Evolutionary conservation across 495 filamentous ascomycete species (phyloP), one percentile per base, ranked within the genome.

Genomic region (Talaromyces proteolyticus): DNA sequence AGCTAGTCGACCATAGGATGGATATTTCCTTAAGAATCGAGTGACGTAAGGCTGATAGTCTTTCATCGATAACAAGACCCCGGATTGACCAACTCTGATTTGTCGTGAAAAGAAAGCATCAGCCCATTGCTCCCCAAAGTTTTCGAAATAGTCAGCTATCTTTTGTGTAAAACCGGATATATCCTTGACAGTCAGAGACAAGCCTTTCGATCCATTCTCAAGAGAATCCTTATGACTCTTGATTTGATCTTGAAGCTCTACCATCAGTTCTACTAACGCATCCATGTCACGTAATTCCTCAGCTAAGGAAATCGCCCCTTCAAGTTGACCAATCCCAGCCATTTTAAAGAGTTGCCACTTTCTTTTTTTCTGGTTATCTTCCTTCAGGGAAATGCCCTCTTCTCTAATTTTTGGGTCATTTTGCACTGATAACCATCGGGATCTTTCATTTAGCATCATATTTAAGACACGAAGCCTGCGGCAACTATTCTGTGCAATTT

Each of bases 71-170:
- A 99, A 76, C 24, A 96, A 74, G 0, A 75, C 72, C 22, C 81
- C 77, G 7, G 89, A 72, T 3, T 80, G 75, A 29, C 79, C 79
- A 52, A 76, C 77, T 12, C 77, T 68, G 44, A 96, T 85, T 29
- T 87, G 77, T 50, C 82, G 79, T 42, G 84, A 77, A 57, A 95
- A 96, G 55, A 87, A 86, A 6, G 85, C 84, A 54, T 85, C 79
- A 12, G 92, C 89, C 73, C 88, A 97, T 14, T 70, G 63, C 51
- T 82, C 78, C n/a, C 85, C 87, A 55, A 87, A 93, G 26, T 75
- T 74, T 21, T 80, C 71, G 54, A 93, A 90, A 54, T 86, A 89
- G n/a, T 63, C 62, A 3, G 81, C 71, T 17, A 81, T 71, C 19
- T 73, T 68, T 24, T 68, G 59, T 10, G 65, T 65, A 10, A 78